These are phyloP conservation scores for Acacia confusa DNA, from an alignment of 306 rosid genomes.

Conservation along the genomic window DNA sequence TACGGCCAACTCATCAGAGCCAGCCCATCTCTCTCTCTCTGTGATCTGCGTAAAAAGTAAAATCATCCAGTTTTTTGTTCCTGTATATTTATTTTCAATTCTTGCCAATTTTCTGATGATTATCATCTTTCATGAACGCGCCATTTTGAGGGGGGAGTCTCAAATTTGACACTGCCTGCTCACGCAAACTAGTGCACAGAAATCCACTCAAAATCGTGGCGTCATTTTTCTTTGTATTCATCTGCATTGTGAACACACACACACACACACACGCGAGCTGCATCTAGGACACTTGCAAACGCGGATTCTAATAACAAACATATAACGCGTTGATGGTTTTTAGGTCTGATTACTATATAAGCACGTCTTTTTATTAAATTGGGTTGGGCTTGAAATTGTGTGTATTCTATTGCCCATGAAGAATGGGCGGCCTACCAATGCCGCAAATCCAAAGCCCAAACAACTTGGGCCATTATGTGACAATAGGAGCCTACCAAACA, in stretches of 20 bases:
- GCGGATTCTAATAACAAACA: neutral
- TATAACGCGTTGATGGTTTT: neutral
- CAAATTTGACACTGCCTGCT: neutral
- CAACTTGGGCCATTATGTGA: neutral
- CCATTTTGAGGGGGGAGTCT: neutral
- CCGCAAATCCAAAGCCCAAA: neutral
- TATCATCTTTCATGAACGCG: neutral
- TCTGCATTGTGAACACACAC: neutral
- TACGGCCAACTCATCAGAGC: neutral
- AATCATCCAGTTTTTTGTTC: neutral
- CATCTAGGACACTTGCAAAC: neutral
- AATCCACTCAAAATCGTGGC: neutral
- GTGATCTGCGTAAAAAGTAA: neutral
- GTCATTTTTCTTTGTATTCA: neutral
- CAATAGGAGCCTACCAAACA: neutral
- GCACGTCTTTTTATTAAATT: neutral
- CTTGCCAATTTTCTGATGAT: neutral
- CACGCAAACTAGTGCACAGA: neutral
- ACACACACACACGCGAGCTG: no score
- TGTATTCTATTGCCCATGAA: neutral
- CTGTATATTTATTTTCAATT: no score
- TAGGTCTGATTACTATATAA: neutral
- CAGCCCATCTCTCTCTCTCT: neutral
- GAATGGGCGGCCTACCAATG: neutral
- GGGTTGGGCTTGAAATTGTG: neutral